Conservation (phyloP, 164 flowering plant genomes). For the Buxus sempervirens region DNA sequence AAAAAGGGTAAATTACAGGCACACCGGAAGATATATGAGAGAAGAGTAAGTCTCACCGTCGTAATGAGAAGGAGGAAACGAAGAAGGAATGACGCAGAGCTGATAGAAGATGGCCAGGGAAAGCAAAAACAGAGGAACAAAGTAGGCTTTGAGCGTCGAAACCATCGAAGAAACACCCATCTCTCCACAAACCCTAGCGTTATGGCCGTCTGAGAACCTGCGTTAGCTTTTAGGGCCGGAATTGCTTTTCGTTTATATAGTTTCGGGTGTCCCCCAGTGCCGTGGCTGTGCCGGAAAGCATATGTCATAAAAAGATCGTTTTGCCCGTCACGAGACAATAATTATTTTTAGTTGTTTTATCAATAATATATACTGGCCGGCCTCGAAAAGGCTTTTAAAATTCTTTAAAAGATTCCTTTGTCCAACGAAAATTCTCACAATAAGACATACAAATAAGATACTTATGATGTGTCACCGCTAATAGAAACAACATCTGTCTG, state of each 20-base stretch:
- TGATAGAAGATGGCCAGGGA: slow-evolving; percentile 51
- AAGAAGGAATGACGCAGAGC: slow-evolving; percentile 57
- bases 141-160: slow-evolving; percentile 48
- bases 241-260: not conserved
- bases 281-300: not conserved
- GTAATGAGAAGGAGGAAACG: slow-evolving; percentile 73
- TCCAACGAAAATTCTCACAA: too few relatives aligned
- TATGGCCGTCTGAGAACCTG: not conserved
- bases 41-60: slow-evolving; percentile 47
- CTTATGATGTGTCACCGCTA: too few relatives aligned
- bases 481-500: too few relatives aligned
- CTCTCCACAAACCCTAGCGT: not conserved
- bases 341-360: too few relatives aligned
- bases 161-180: slow-evolving; percentile 21
- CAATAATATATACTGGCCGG: too few relatives aligned
- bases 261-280: not conserved
- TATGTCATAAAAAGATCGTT: too few relatives aligned
- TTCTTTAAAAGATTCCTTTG: too few relatives aligned
- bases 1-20: not conserved
- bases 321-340: too few relatives aligned
- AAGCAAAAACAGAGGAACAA: slow-evolving; percentile 54
- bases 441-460: too few relatives aligned
- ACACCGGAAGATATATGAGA: not conserved
- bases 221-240: not conserved
- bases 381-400: too few relatives aligned